Base-by-base conservation (phyloP, 257 asterid genomes). In the Parsonsia alboflavescens region DNA sequence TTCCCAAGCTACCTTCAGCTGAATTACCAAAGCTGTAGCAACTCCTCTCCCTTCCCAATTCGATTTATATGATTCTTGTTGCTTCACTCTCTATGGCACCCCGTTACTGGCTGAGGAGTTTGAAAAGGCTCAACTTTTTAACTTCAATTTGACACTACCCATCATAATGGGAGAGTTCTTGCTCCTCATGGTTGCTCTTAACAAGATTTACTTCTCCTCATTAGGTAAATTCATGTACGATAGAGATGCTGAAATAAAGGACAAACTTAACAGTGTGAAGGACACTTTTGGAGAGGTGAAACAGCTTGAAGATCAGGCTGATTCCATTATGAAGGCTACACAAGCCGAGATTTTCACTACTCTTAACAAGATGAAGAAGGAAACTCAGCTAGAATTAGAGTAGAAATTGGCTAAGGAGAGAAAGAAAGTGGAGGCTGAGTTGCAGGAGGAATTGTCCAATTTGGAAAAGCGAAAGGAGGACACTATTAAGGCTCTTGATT, bases 171-270 rank as follows among this genome's bases (percentile, higher is more conserved):
- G 56, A 2, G 93, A 94, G 21, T 92, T 94, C 79, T 77, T 94
- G 45, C 75, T 94, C 82, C 97, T 94, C 39, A 88, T 90, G 98
- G 77, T 94, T 61, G 99, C 99, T 4, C 67, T 92, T 44, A 98
- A 94, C 96, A 94, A 92, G 87, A 21, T 94, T 3, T 94, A 89
- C 88, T 94, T 82, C 90, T 26, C 83, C 53, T 97, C 97, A 3
- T 82, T 94, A 2, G 98, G 99, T 22, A 89, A 87, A 4, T 94
- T 94, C 89, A 92, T 92, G 99, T 98, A 94, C 54, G 89, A 87
- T 58, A 88, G 99, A 42, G 97, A 94, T 82, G 89, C 96, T 12
- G 86, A 85, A 10, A 94, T 90, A 7, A 82, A 90, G 5, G 99
- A 87, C 86, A 88, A 77, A 75, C 87, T 92, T 0, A 82, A 3